phyloP scores from a whole-genome alignment of 1,284 basidiomycete species.

The Taiwanofungus camphoratus region DNA sequence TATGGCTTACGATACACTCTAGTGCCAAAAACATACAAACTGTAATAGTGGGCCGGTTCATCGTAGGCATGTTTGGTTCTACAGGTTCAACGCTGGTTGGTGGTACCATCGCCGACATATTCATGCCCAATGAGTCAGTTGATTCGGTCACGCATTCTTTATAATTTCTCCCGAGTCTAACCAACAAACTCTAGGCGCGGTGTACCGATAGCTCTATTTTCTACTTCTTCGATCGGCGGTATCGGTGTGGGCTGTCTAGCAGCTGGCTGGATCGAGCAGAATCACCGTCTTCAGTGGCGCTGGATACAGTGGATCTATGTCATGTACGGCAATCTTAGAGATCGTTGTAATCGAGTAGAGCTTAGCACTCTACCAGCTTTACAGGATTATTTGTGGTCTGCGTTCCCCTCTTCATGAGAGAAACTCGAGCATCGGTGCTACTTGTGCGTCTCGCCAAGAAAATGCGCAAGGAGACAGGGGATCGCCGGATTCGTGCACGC shows the following conservation, averaged over 20 bases:
- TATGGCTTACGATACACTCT: not conserved
- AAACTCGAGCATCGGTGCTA: constrained; percentile 60
- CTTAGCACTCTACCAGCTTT: constrained; percentile 35
- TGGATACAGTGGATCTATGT: constrained; percentile 82
- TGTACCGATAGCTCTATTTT: constrained; percentile 66
- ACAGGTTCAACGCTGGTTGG: constrained; percentile 74
- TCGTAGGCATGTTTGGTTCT: constrained; percentile 65
- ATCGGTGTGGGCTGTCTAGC: constrained; percentile 62
- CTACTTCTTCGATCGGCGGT: constrained; percentile 48
- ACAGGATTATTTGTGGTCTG: constrained; percentile 39
- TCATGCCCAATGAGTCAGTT: constrained; percentile 48
- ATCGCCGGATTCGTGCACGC: constrained; percentile 56
- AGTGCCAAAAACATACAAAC: constrained; percentile 67
- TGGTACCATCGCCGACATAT: constrained; percentile 73
- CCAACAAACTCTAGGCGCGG: constrained; percentile 55
- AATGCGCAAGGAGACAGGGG: constrained; percentile 56
- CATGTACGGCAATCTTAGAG: constrained; percentile 37
- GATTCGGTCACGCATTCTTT: not conserved
- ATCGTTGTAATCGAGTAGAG: constrained; percentile 1
- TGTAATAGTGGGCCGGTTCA: constrained; percentile 62
- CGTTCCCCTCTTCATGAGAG: constrained; percentile 46
- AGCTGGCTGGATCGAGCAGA: constrained; percentile 69
- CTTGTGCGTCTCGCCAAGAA: constrained; percentile 54
- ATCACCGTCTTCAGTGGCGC: constrained; percentile 58
- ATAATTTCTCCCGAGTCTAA: not conserved